Conservation (phyloP, 305 asterid species). For the Fraxinus floribunda region DNA sequence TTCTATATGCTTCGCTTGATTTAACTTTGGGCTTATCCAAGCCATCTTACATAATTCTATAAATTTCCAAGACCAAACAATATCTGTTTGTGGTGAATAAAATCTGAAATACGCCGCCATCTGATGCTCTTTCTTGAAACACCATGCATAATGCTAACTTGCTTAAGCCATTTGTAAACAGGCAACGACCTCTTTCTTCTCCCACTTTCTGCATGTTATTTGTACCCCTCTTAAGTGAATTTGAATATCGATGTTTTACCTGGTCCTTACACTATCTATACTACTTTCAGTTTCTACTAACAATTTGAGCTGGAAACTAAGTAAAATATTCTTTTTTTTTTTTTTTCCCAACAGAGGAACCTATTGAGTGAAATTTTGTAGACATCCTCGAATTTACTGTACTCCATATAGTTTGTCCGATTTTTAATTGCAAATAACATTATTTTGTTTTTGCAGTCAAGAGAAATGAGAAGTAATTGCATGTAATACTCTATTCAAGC, state of each 20-base stretch:
- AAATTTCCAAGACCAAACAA: neutral
- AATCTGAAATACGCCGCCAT: neutral
- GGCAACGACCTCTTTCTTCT: neutral
- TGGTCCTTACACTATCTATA: neutral
- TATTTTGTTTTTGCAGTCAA: slow-evolving; percentile 34
- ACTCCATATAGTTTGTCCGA: neutral
- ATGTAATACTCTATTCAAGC: slow-evolving; percentile 3
- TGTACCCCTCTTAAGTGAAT: neutral
- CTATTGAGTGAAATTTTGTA: neutral
- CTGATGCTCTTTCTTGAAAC: neutral
- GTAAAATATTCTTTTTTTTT: too few relatives aligned
- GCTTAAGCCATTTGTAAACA: neutral
- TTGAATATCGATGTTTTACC: neutral
- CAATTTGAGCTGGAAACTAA: neutral
- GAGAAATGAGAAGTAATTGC: slow-evolving; percentile 37
- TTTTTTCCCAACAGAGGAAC: neutral
- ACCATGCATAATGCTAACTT: neutral
- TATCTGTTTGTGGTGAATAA: neutral
- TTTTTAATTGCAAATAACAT: slow-evolving; percentile 3
- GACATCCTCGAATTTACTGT: neutral
- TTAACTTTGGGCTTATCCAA: neutral
- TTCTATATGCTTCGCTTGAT: neutral
- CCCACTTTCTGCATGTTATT: neutral
- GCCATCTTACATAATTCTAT: neutral
- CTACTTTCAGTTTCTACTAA: neutral